phyloP scores from a whole-genome alignment of 176 grass and related monocot genomes.

The Cenchrus americanus region DNA sequence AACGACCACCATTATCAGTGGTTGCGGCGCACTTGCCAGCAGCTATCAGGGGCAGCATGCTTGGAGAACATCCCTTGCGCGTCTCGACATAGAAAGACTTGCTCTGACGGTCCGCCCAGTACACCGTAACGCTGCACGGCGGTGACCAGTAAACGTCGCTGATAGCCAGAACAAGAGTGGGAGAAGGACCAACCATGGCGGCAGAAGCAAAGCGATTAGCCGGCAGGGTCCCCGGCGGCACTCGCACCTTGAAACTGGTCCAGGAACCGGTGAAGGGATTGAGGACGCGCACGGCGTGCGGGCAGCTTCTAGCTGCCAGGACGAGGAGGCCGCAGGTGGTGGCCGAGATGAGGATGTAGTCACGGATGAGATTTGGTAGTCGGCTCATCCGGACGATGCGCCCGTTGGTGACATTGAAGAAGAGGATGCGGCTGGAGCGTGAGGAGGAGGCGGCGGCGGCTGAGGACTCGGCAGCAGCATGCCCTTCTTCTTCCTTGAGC shows the following conservation, averaged over 20 bases:
- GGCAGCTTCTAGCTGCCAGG: background rate
- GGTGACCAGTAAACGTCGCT: no score
- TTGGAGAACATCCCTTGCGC: no score
- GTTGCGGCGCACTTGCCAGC: no score
- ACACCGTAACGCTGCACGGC: no score
- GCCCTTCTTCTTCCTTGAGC: background rate
- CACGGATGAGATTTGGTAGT: background rate
- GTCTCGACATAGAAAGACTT: no score
- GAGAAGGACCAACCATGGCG: background rate
- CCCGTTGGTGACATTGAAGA: constrained; percentile 7
- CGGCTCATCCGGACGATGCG: background rate
- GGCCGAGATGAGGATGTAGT: background rate
- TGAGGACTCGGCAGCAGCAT: no score
- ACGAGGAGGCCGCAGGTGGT: background rate
- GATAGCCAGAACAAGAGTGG: background rate
- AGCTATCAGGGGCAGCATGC: no score
- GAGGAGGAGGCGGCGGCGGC: no score
- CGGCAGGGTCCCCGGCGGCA: background rate
- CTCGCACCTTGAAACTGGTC: background rate
- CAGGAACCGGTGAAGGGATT: constrained; percentile 5
- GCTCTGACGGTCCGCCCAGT: no score
- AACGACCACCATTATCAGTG: no score
- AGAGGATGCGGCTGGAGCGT: background rate
- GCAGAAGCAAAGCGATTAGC: background rate
- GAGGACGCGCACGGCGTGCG: background rate